phyloP scores from a whole-genome alignment of 2,329 filamentous ascomycete genomes.

The Claviceps sp. region DNA sequence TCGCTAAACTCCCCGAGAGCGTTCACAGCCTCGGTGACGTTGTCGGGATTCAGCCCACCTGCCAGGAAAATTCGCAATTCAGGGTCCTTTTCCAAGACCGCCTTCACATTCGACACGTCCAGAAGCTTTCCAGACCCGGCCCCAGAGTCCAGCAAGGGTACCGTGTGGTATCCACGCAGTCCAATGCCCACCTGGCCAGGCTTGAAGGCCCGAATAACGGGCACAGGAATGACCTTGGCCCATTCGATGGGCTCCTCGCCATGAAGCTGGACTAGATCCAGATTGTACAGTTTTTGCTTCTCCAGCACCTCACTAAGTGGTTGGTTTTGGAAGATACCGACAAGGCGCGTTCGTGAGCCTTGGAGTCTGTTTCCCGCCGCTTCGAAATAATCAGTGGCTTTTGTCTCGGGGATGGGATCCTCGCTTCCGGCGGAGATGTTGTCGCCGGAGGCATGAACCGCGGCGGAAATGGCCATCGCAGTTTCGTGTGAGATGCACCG shows the following conservation, averaged over 20 bases:
- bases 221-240: constrained; percentile 78
- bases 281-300: constrained; percentile 58
- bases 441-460: constrained; percentile 56
- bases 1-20: constrained; percentile 45
- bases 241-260: constrained; percentile 88
- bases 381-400: constrained; percentile 59
- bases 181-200: constrained; percentile 62
- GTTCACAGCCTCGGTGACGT: constrained; percentile 55
- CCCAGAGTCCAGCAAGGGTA: constrained; percentile 79
- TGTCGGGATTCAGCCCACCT: constrained; percentile 69
- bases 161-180: constrained; percentile 64
- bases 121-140: constrained; percentile 70
- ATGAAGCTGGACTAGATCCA: constrained; percentile 89
- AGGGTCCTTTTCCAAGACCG: constrained; percentile 50
- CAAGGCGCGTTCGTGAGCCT: constrained; percentile 56
- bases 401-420: constrained; percentile 13
- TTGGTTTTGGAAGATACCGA: constrained; percentile 91
- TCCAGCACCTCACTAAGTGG: constrained; percentile 69
- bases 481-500: constrained; percentile 68
- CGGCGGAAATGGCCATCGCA: constrained; percentile 66
- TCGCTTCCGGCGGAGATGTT: constrained; percentile 21
- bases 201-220: constrained; percentile 76
- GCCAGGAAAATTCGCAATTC: constrained; percentile 70
- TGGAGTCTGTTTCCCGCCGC: constrained; percentile 33
- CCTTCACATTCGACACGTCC: constrained; percentile 56